Evolutionary conservation across 192 early-diverging fungal genomes (phyloP).

Genomic region (Dispira parvispora): DNA sequence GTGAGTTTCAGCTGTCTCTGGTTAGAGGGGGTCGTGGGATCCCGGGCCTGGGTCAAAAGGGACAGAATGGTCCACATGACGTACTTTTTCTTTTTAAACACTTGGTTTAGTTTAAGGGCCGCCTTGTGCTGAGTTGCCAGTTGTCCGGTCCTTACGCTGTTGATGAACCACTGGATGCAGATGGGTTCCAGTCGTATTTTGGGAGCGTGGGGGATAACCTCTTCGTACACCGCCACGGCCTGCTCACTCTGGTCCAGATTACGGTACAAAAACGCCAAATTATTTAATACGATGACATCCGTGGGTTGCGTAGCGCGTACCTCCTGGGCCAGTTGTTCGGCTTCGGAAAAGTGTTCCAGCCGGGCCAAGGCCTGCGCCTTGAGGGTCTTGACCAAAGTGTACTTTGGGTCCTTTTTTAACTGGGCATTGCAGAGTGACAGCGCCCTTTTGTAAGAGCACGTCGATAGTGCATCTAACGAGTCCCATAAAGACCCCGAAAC

Average conservation of each 20-base stretch:
- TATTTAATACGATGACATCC: slow-evolving; percentile 10
- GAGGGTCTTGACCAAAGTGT: slow-evolving; percentile 3
- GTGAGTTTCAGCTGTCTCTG: slow-evolving; percentile 34
- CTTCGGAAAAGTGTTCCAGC: slow-evolving; percentile 6
- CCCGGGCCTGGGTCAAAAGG: slow-evolving; percentile 52
- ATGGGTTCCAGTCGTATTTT: background rate
- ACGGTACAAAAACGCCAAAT: slow-evolving; percentile 8
- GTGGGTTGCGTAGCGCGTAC: background rate
- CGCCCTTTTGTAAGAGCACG: background rate
- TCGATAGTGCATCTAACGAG: background rate
- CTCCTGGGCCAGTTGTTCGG: slow-evolving; percentile 1
- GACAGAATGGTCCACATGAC: slow-evolving; percentile 78
- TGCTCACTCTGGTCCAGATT: background rate
- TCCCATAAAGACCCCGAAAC: too few species aligned
- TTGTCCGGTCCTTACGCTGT: slow-evolving; percentile 1
- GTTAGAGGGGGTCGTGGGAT: slow-evolving; percentile 13
- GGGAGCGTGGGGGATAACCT: background rate
- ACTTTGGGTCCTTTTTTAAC: background rate
- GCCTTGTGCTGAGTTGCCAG: slow-evolving; percentile 23
- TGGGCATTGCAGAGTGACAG: background rate
- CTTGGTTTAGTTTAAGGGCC: slow-evolving; percentile 64
- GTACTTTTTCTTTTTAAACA: slow-evolving; percentile 60
- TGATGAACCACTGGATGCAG: slow-evolving; percentile 7
- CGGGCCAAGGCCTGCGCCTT: slow-evolving; percentile 8
- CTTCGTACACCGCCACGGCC: slow-evolving; percentile 6